These are phyloP conservation scores for Syncephalastrum contaminatum DNA, from an alignment of 371 early-diverging fungal species.

Conservation along the genomic window DNA sequence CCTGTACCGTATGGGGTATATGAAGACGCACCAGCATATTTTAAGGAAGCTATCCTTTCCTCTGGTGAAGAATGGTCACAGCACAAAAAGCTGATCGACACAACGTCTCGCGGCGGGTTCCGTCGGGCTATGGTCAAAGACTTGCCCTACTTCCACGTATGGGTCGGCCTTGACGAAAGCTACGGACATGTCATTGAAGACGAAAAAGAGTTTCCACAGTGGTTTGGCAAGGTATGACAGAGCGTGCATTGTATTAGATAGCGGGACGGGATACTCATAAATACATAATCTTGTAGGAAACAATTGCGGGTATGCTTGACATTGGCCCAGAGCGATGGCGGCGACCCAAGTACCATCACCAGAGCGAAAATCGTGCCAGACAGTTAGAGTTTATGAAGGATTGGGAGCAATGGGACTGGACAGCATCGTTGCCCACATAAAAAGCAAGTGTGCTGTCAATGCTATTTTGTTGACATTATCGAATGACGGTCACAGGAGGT, in stretches of 20 bases:
- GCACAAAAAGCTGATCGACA: conserved; percentile 87
- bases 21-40: conserved; percentile 84
- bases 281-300: conserved; percentile 46
- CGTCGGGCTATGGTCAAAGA: conserved; percentile 69
- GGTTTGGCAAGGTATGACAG: conserved; percentile 69
- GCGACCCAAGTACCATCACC: conserved; percentile 58
- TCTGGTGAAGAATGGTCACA: conserved; percentile 92
- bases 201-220: conserved; percentile 69
- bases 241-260: conserved; percentile 19
- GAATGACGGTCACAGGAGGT: neutral
- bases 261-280: conserved; percentile 1
- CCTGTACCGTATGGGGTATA: conserved; percentile 80
- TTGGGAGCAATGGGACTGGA: conserved; percentile 88
- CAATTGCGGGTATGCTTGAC: conserved; percentile 80
- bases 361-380: conserved; percentile 56
- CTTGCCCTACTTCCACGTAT: conserved; percentile 95
- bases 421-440: conserved; percentile 24
- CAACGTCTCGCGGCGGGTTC: conserved; percentile 65
- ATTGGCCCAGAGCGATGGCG: conserved; percentile 77
- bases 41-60: conserved; percentile 77
- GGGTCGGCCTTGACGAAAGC: conserved; percentile 88
- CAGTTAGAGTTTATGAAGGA: conserved; percentile 64
- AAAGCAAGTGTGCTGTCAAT: conserved; percentile 24
- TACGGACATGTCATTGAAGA: conserved; percentile 97
- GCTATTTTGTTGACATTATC: neutral